Percentiles rank a stretch among this genome's conserved stretches.
phyloP scores from a whole-genome alignment of 345 rosid species.

The Garcia nutans region DNA sequence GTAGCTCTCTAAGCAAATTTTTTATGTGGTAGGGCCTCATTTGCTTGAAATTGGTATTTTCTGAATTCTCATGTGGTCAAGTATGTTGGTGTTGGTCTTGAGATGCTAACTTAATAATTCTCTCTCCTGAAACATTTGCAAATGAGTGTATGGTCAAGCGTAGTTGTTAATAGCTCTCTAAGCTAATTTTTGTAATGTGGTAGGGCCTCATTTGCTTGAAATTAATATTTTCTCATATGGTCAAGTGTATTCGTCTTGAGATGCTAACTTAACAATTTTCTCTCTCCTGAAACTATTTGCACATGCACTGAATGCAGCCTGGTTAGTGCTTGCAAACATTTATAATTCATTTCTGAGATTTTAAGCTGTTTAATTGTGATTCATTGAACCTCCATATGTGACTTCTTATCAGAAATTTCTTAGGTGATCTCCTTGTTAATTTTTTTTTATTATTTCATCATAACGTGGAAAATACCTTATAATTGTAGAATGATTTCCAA shows the following conservation, averaged over 20 bases:
- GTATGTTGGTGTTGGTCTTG: neutral
- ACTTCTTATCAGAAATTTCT: neutral
- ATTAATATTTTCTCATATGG: neutral
- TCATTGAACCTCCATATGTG: too few species aligned
- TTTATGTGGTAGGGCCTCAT: neutral
- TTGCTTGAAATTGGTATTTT: neutral
- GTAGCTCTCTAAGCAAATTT: neutral
- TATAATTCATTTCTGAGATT: neutral
- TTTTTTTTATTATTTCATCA: neutral
- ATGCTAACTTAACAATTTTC: neutral
- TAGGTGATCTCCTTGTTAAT: neutral
- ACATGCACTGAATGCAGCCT: neutral
- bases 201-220: neutral
- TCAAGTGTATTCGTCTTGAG: neutral
- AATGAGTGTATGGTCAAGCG: too few species aligned
- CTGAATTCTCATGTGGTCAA: neutral
- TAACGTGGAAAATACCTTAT: constrained; percentile 8
- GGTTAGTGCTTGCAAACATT: neutral
- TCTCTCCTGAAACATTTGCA: neutral
- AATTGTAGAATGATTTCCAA: constrained; percentile 20
- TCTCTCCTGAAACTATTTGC: neutral
- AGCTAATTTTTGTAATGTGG: neutral
- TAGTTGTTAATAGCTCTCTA: neutral
- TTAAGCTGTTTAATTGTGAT: neutral
- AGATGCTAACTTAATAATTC: neutral